A percentile compares a stretch with the other conserved stretches of the same genome.
phyloP scores from a whole-genome alignment of 495 filamentous ascomycete species.

The Cenococcum geophilum region DNA sequence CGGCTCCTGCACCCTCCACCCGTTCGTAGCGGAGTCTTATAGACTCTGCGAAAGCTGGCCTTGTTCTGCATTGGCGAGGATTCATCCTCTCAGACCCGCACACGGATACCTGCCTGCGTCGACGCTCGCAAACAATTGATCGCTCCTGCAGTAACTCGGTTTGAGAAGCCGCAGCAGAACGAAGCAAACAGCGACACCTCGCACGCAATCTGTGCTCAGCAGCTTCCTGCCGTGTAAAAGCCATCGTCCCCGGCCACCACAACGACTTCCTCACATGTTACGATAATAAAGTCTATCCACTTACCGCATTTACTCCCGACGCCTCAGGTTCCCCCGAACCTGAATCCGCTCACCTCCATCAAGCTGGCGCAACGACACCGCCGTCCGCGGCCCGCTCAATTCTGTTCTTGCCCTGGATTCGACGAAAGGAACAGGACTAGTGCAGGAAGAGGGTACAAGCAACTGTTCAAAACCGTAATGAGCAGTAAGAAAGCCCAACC shows the following conservation, averaged over 20 bases:
- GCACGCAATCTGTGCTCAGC: constrained; percentile 10
- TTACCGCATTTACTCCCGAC: constrained; percentile 10
- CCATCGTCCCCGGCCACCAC: constrained; percentile 6
- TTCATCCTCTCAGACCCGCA: constrained; percentile 11
- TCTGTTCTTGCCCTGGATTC: constrained; percentile 21
- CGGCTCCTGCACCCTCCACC: not conserved
- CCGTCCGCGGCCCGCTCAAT: constrained; percentile 12
- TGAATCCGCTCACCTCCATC: constrained; percentile 14
- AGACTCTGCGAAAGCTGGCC: not conserved
- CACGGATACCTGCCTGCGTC: constrained; percentile 10
- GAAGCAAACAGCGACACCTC: constrained; percentile 22
- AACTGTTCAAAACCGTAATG: constrained; percentile 32
- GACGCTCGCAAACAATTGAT: constrained; percentile 1
- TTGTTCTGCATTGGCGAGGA: not conserved
- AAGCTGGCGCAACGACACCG: constrained; percentile 31
- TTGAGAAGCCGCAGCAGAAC: constrained; percentile 22
- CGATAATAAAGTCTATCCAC: not conserved
- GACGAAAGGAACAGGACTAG: constrained; percentile 20
- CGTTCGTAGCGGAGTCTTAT: not conserved
- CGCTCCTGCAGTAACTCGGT: constrained; percentile 16
- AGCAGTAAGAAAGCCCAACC: constrained; percentile 22
- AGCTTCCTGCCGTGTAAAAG: not conserved
- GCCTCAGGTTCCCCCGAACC: constrained; percentile 25
- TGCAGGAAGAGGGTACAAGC: constrained; percentile 27
- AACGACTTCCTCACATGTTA: constrained; percentile 1